These are phyloP conservation scores for Epichloe baconii DNA, from an alignment of 2,329 filamentous ascomycete species.

Conservation along the genomic window DNA sequence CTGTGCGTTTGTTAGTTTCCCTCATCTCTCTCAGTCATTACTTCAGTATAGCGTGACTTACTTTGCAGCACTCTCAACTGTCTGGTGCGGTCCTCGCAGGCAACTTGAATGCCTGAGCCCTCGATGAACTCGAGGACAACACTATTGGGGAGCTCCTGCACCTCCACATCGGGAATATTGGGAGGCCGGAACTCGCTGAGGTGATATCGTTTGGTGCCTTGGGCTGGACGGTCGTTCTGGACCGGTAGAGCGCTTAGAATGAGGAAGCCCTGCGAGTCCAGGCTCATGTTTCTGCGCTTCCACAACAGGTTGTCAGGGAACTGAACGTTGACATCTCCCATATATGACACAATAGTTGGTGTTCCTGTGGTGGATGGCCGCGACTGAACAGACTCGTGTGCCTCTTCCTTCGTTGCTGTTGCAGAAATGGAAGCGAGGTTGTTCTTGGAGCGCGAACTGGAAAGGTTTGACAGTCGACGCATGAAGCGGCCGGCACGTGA, in stretches of 20 bases:
- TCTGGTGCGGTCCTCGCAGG: constrained; percentile 47
- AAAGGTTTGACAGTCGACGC: constrained; percentile 42
- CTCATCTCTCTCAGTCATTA: neutral
- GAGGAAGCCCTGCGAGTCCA: constrained; percentile 74
- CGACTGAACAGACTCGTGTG: constrained; percentile 8
- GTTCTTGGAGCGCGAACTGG: constrained; percentile 33
- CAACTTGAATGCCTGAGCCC: constrained; percentile 48
- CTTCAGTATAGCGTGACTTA: constrained; percentile 22
- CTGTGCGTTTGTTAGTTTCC: constrained; percentile 10
- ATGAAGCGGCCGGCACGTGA: constrained; percentile 45
- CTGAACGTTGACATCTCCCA: constrained; percentile 91
- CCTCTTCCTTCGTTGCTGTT: constrained; percentile 37
- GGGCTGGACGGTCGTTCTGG: constrained; percentile 34
- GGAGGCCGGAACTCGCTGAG: constrained; percentile 71
- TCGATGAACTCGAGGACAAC: constrained; percentile 48
- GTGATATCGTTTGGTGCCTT: constrained; percentile 62
- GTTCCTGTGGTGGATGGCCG: constrained; percentile 18
- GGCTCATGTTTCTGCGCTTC: constrained; percentile 82
- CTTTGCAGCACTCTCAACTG: constrained; percentile 41
- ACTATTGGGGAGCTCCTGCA: constrained; percentile 87
- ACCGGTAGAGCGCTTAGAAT: constrained; percentile 55
- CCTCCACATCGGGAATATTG: constrained; percentile 75
- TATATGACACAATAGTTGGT: constrained; percentile 44
- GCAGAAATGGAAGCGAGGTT: constrained; percentile 32
- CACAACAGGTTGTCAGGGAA: constrained; percentile 93